phyloP scores from a whole-genome alignment of 768 basidiomycete genomes.

The Lepiota brunneoincarnata region DNA sequence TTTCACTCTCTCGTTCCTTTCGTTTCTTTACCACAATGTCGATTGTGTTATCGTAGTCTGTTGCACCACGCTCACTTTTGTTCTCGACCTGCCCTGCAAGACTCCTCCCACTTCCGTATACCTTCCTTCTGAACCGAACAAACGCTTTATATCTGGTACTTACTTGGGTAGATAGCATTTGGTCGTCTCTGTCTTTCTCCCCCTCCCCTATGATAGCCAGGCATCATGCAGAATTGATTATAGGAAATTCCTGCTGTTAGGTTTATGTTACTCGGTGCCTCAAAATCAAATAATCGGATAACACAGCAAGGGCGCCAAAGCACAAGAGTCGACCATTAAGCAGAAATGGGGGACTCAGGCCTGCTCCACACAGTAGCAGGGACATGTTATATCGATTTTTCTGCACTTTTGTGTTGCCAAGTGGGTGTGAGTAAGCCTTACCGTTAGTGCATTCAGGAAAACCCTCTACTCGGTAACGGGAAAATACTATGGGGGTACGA shows the following conservation, averaged over 20 bases:
- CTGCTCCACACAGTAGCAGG: no score
- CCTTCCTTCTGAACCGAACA: neutral
- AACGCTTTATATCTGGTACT: neutral
- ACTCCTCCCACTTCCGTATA: neutral
- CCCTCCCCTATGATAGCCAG: conserved; percentile 4
- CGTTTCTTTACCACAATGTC: neutral
- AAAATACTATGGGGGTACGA: no score
- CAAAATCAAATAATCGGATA: no score
- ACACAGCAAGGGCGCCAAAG: no score
- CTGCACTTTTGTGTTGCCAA: no score
- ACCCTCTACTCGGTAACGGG: no score
- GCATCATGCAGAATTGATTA: conserved; percentile 10
- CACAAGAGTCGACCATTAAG: no score
- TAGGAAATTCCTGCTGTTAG: neutral
- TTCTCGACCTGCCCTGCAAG: neutral
- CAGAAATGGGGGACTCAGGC: no score
- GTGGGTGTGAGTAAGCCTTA: no score
- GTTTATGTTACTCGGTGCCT: neutral
- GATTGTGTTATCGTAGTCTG: conserved; percentile 10
- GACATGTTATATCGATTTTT: no score
- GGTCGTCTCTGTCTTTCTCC: neutral
- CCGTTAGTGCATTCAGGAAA: no score
- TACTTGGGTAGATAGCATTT: neutral
- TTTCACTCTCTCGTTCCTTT: neutral
- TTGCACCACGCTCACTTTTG: conserved; percentile 3